A percentile compares a stretch with the other conserved stretches of the same genome.
These are phyloP conservation scores for Rutstroemia sp. DNA, from an alignment of 2,329 filamentous ascomycete species.

Conservation along the genomic window DNA sequence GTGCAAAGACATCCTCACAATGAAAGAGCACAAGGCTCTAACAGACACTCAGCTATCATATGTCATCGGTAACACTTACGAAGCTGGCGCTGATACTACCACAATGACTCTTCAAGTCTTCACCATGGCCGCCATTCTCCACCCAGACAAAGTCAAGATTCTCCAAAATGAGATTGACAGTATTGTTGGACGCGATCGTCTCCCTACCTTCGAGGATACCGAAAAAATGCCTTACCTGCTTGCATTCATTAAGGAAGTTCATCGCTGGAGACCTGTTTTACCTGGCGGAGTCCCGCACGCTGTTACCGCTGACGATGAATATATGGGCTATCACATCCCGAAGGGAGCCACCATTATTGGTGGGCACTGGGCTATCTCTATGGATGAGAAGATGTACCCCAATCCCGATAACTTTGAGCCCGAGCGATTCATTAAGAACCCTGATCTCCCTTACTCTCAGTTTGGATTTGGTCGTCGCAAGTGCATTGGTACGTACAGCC, in stretches of 20 bases:
- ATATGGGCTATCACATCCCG: slow-evolving; percentile 49
- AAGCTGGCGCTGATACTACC: slow-evolving; percentile 36
- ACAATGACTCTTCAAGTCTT: slow-evolving; percentile 36
- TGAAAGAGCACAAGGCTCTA: neutral
- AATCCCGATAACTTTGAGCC: slow-evolving; percentile 40
- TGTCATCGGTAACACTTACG: slow-evolving; percentile 36
- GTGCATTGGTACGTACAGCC: slow-evolving; percentile 34
- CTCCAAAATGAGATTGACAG: slow-evolving; percentile 40
- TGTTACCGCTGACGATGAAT: slow-evolving; percentile 46
- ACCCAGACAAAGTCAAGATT: slow-evolving; percentile 39
- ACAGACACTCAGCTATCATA: neutral
- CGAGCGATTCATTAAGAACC: slow-evolving; percentile 36
- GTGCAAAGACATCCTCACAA: neutral
- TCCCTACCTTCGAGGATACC: slow-evolving; percentile 30
- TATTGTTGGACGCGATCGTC: slow-evolving; percentile 31
- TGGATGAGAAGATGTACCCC: slow-evolving; percentile 36
- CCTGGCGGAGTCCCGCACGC: slow-evolving; percentile 48
- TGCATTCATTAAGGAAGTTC: slow-evolving; percentile 38
- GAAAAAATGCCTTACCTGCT: slow-evolving; percentile 37
- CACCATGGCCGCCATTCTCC: slow-evolving; percentile 31
- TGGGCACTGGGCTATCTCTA: slow-evolving; percentile 48
- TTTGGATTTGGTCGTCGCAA: slow-evolving; percentile 45
- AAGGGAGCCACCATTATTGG: slow-evolving; percentile 43
- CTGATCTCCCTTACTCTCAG: slow-evolving; percentile 36
- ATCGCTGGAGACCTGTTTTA: slow-evolving; percentile 38